Percentiles rank a stretch among this genome's conserved stretches.
These are phyloP conservation scores for Parachaetomium inaequale DNA, from an alignment of 495 filamentous ascomycete genomes.

Conservation along the genomic window DNA sequence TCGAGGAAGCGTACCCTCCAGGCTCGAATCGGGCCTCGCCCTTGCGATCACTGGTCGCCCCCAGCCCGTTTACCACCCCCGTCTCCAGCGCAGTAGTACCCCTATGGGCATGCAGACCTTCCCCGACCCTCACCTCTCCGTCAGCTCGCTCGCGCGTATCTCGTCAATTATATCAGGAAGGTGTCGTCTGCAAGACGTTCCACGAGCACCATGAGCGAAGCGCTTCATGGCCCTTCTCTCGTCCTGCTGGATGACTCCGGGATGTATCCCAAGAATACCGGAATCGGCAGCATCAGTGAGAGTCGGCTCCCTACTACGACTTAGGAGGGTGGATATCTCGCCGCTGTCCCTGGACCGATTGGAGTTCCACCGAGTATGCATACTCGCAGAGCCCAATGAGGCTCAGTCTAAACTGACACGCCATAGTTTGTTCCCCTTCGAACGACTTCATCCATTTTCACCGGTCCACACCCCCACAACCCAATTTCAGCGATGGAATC, in stretches of 20 bases:
- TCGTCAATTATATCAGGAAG: slow-evolving; percentile 45
- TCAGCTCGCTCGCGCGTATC: slow-evolving; percentile 32
- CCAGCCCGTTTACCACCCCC: not conserved
- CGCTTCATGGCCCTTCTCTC: slow-evolving; percentile 1
- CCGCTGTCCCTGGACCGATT: not conserved
- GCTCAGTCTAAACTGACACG: not conserved
- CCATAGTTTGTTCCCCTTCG: not conserved
- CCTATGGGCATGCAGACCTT: slow-evolving; percentile 11
- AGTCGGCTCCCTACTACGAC: not conserved
- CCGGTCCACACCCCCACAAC: not conserved
- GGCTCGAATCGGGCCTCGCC: not conserved
- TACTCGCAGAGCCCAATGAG: not conserved
- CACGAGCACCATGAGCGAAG: not conserved
- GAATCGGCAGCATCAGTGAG: slow-evolving; percentile 5
- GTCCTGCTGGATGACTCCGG: not conserved
- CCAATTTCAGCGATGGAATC: not conserved
- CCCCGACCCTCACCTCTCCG: slow-evolving; percentile 33
- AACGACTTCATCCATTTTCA: not conserved
- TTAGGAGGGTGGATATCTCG: not conserved
- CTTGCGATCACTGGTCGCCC: too few relatives aligned
- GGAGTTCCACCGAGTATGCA: not conserved
- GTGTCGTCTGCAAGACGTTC: slow-evolving; percentile 34
- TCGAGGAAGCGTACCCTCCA: not conserved
- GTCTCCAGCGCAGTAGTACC: slow-evolving; percentile 3
- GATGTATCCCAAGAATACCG: not conserved